Percentiles rank a stretch among this genome's conserved stretches.
These are phyloP conservation scores for Rhodocollybia butyracea DNA, from an alignment of 768 basidiomycete genomes.

Conservation along the genomic window DNA sequence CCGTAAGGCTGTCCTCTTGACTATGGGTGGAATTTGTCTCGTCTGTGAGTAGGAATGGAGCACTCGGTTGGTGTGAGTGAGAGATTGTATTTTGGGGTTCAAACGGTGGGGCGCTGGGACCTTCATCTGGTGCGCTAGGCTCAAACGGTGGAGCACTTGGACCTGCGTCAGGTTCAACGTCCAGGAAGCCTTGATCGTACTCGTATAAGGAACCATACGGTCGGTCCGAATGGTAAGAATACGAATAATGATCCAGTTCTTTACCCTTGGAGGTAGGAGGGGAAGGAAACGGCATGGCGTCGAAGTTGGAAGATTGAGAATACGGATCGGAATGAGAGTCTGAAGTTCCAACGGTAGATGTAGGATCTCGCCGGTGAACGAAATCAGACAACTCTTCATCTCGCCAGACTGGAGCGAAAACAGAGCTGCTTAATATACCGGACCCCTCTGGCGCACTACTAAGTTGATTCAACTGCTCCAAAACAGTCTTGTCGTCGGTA, in stretches of 20 bases:
- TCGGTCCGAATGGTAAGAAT: slow-evolving; percentile 25
- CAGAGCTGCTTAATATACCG: slow-evolving; percentile 9
- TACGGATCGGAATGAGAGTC: too few relatives aligned
- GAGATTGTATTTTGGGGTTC: slow-evolving; percentile 8
- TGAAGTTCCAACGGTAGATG: background rate
- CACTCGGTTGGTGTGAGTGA: slow-evolving; percentile 23
- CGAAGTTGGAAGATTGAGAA: too few relatives aligned
- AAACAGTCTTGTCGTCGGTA: slow-evolving; percentile 59
- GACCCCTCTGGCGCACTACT: slow-evolving; percentile 47
- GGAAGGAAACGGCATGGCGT: slow-evolving; percentile 10
- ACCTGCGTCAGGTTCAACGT: slow-evolving; percentile 30
- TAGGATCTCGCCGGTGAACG: slow-evolving; percentile 5
- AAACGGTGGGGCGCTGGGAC: slow-evolving; percentile 29
- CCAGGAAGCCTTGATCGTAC: slow-evolving; percentile 25
- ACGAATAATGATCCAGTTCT: slow-evolving; percentile 39
- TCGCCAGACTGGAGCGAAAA: slow-evolving; percentile 47
- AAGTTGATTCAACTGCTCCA: slow-evolving; percentile 48
- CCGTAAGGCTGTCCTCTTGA: too few relatives aligned
- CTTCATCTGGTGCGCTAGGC: background rate
- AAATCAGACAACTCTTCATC: slow-evolving; percentile 46
- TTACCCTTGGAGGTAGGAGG: slow-evolving; percentile 26
- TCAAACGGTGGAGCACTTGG: slow-evolving; percentile 49
- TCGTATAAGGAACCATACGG: background rate
- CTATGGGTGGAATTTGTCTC: too few relatives aligned
- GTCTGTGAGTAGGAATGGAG: slow-evolving; percentile 44